These are phyloP conservation scores for Neurospora sp. DNA, from an alignment of 495 filamentous ascomycete species.

Conservation along the genomic window DNA sequence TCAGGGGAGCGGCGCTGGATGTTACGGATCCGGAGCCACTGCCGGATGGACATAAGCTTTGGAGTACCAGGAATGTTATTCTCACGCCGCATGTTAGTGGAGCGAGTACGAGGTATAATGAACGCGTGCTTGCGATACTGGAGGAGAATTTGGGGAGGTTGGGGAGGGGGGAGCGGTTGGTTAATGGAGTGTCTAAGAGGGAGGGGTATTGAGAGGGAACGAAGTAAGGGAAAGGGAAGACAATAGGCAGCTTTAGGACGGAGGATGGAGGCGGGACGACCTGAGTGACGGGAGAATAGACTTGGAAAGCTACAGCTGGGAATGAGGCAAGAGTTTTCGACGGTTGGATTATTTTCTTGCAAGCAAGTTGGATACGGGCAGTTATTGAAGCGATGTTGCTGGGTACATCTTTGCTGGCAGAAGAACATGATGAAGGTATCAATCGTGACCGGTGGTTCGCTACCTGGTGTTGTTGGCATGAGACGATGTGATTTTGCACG, in stretches of 20 bases:
- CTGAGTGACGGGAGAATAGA: too few relatives aligned
- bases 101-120: constrained; percentile 46
- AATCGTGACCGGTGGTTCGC: background rate
- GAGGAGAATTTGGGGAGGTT: constrained; percentile 48
- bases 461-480: background rate
- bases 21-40: constrained; percentile 84
- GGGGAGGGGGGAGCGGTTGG: constrained; percentile 47
- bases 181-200: constrained; percentile 58
- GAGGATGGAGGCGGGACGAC: too few relatives aligned
- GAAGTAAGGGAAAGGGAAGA: too few relatives aligned
- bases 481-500: background rate
- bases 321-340: too few relatives aligned
- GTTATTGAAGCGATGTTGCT: background rate
- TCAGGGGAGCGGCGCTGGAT: constrained; percentile 70
- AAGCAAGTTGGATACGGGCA: background rate
- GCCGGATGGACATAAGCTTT: constrained; percentile 56
- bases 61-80: constrained; percentile 62
- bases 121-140: constrained; percentile 49
- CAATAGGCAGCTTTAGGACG: too few relatives aligned
- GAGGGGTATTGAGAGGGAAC: constrained; percentile 47
- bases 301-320: too few relatives aligned
- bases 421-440: background rate
- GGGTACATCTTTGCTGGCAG: background rate
- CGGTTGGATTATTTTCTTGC: too few relatives aligned
- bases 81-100: constrained; percentile 77